Evolutionary conservation across 352 stramenopile species (phyloP).

Genomic region (Phytophthora foliorum): DNA sequence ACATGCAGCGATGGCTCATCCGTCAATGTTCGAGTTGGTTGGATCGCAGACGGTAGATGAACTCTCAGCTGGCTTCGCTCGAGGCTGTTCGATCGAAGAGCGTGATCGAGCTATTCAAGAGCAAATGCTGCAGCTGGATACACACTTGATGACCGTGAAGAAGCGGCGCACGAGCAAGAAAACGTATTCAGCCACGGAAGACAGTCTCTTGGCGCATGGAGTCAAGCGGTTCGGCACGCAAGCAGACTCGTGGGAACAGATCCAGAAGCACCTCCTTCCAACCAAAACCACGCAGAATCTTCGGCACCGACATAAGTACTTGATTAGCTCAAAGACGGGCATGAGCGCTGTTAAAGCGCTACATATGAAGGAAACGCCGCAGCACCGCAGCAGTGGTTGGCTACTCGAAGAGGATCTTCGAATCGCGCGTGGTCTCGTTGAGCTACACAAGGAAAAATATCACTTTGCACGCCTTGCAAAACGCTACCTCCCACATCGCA

Average conservation of each 20-base stretch:
- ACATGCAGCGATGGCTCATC: slow-evolving; percentile 80
- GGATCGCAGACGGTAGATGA: slow-evolving; percentile 68
- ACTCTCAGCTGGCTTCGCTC: slow-evolving; percentile 56
- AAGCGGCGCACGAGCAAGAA: slow-evolving; percentile 59
- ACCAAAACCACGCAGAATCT: slow-evolving; percentile 60
- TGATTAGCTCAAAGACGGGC: slow-evolving; percentile 67
- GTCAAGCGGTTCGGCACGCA: slow-evolving; percentile 69
- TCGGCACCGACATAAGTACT: slow-evolving; percentile 75
- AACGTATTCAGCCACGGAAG: slow-evolving; percentile 67
- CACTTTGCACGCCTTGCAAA: slow-evolving; percentile 67
- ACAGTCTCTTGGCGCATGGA: slow-evolving; percentile 73
- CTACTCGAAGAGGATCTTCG: slow-evolving; percentile 86
- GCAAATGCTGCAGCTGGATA: slow-evolving; percentile 78
- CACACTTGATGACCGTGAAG: slow-evolving; percentile 62
- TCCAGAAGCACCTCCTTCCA: slow-evolving; percentile 72
- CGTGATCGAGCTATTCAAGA: slow-evolving; percentile 62
- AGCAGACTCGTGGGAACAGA: slow-evolving; percentile 66
- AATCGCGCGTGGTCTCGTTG: slow-evolving; percentile 73
- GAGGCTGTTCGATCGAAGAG: slow-evolving; percentile 56
- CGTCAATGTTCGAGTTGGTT: slow-evolving; percentile 90
- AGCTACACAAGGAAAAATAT: slow-evolving; percentile 70
- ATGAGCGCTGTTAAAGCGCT: slow-evolving; percentile 72
- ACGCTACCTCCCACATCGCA: slow-evolving; percentile 76
- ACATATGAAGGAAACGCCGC: slow-evolving; percentile 48
- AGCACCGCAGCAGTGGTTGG: slow-evolving; percentile 58